A percentile compares a stretch with the other conserved stretches of the same genome.
phyloP scores from a whole-genome alignment of 78 protist species.

The Dictyostelium purpureum region DNA sequence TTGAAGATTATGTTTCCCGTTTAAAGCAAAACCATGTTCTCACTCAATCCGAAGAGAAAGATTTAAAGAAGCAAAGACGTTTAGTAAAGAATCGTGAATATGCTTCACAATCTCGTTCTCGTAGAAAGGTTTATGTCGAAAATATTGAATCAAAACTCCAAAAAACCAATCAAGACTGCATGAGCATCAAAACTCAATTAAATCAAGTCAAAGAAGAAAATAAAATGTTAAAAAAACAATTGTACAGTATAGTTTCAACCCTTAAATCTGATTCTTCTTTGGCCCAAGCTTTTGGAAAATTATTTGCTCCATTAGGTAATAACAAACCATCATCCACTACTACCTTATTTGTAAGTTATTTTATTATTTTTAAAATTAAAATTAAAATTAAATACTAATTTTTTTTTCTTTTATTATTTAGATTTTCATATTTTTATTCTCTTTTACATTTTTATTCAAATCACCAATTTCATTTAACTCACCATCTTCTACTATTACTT shows the following conservation, averaged over 20 bases:
- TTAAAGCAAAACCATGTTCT: conserved; percentile 26
- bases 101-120: conserved; percentile 75
- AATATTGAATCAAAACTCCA: conserved; percentile 42
- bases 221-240: conserved; percentile 40
- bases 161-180: conserved; percentile 26
- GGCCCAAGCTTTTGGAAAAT: conserved; percentile 69
- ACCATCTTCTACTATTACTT: not conserved
- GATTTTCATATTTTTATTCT: conserved; percentile 38
- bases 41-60: conserved; percentile 56
- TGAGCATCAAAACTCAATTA: conserved; percentile 6
- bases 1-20: conserved; percentile 55
- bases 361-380: not conserved
- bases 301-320: conserved; percentile 8
- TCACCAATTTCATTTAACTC: not conserved
- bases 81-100: conserved; percentile 73
- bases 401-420: not conserved
- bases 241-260: conserved; percentile 7
- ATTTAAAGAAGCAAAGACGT: conserved; percentile 63
- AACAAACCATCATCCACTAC: conserved; percentile 32
- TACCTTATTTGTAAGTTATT: conserved; percentile 56
- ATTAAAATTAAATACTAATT: not conserved
- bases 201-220: conserved; percentile 25
- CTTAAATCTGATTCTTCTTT: conserved; percentile 37
- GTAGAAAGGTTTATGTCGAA: conserved; percentile 71
- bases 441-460: conserved; percentile 32